Base-by-base conservation (phyloP, 768 basidiomycete genomes). In the Neoboletus brunneissimus region DNA sequence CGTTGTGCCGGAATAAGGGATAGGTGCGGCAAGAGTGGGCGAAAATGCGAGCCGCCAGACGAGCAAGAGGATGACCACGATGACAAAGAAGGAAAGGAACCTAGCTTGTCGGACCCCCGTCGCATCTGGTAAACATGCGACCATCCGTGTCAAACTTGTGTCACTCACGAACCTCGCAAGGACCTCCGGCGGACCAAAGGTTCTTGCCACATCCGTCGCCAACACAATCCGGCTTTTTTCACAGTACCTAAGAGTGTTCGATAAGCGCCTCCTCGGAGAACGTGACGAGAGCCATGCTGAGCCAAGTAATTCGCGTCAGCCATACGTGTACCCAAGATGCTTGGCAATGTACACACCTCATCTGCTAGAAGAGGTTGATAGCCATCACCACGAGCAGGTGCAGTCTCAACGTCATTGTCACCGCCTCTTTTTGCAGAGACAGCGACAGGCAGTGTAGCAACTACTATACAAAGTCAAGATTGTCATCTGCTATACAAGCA, bases 51-150 rank as follows among this genome's bases (percentile, higher is more conserved):
- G 76, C 12, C 85, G 81, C 81, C 84, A 87, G 57, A 86, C 71
- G 52, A 87, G 79, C 13, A 89, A 76, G 40, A 89, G 77, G 20
- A 82, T 56, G 52, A 83, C 85, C 12, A 80, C 82, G 42, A 88
- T 78, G 48, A 87, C 79, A 55, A 89, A 82, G 75, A 88, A 85
- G 74, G 88, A 89, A 8, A 87, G 87, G 64, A 86, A n/a, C n/a
- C n/a, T n/a, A n/a, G n/a, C n/a, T n/a, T n/a, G n/a, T n/a, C n/a
- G n/a, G n/a, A n/a, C n/a, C n/a, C n/a, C n/a, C n/a, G n/a, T n/a
- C n/a, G n/a, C n/a, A n/a, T n/a, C n/a, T n/a, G n/a, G n/a, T n/a
- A n/a, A n/a, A n/a, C n/a, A n/a, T n/a, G n/a, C n/a, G n/a, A n/a
- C n/a, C n/a, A n/a, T n/a, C n/a, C n/a, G n/a, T n/a, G n/a, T n/a